These are phyloP conservation scores for Fusarium sp. DNA, from an alignment of 2,329 filamentous ascomycete genomes.

Conservation along the genomic window DNA sequence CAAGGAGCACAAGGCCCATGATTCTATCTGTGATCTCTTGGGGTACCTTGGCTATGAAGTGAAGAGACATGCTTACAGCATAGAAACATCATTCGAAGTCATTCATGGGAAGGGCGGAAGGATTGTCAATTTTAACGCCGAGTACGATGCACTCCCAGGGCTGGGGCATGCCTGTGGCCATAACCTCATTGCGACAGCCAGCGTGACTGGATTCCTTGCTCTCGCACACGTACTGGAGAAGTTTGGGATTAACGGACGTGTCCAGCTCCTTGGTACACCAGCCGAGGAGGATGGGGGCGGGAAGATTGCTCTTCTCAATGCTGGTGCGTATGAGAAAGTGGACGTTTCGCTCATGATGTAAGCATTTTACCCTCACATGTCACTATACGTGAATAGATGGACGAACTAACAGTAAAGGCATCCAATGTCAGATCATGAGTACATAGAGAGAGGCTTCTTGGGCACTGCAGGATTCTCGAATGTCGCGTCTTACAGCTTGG, in stretches of 20 bases:
- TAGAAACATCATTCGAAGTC: slow-evolving; percentile 16
- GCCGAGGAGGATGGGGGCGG: slow-evolving; percentile 24
- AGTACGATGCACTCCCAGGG: slow-evolving; percentile 24
- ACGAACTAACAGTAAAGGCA: slow-evolving; percentile 4
- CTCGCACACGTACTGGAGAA: neutral
- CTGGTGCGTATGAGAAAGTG: slow-evolving; percentile 9
- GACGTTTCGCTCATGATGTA: slow-evolving; percentile 20
- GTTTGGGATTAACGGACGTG: neutral
- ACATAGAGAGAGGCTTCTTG: neutral
- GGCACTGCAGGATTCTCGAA: neutral
- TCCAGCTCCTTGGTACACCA: slow-evolving; percentile 16
- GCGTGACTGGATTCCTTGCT: slow-evolving; percentile 5
- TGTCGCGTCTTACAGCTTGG: slow-evolving; percentile 1
- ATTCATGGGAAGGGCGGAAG: slow-evolving; percentile 7
- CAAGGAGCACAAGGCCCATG: slow-evolving; percentile 9
- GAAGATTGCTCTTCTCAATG: slow-evolving; percentile 12
- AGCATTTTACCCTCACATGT: neutral
- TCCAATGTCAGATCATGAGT: slow-evolving; percentile 12
- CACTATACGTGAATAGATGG: neutral
- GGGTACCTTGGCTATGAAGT: neutral
- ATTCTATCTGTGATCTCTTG: neutral
- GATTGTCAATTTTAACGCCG: slow-evolving; percentile 22
- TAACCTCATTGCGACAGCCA: slow-evolving; percentile 19
- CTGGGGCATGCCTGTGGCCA: slow-evolving; percentile 26
- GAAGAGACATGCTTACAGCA: neutral